These are phyloP conservation scores for Rhododendron vialii DNA, from an alignment of 148 eudicot species.

Conservation along the genomic window DNA sequence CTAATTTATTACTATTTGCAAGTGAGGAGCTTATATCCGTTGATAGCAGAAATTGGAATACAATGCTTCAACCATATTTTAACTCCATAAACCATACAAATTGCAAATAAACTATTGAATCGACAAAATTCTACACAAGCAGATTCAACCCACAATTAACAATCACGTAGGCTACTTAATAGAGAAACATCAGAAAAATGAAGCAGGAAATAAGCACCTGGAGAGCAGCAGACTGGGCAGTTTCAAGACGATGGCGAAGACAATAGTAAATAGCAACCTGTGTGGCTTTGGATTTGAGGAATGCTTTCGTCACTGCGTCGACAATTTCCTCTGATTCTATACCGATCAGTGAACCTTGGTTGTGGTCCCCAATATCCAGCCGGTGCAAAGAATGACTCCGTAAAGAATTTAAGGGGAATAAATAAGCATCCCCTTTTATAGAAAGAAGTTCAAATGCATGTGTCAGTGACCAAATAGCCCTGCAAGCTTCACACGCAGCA, in stretches of 20 bases:
- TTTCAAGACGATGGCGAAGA: constrained; percentile 77
- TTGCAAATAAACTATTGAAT: neutral
- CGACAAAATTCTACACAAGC: neutral
- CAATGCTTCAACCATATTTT: neutral
- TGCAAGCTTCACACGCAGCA: constrained; percentile 89
- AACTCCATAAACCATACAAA: neutral
- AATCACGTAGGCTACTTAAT: neutral
- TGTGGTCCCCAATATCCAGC: constrained; percentile 49
- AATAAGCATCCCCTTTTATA: constrained; percentile 31
- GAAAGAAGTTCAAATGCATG: constrained; percentile 59
- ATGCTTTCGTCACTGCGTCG: constrained; percentile 56
- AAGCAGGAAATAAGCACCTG: constrained; percentile 48
- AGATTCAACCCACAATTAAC: neutral
- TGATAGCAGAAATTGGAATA: neutral
- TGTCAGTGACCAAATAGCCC: constrained; percentile 75
- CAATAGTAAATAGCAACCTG: constrained; percentile 80
- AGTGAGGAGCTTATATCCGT: neutral
- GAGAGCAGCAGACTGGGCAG: constrained; percentile 48
- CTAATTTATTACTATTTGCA: neutral
- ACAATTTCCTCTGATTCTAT: constrained; percentile 51
- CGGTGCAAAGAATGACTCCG: constrained; percentile 49
- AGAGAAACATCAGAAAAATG: constrained; percentile 1
- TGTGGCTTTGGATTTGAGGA: constrained; percentile 60
- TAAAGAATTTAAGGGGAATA: constrained; percentile 64
- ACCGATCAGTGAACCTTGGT: constrained; percentile 34